These are phyloP conservation scores for Lactifluus echinatus DNA, from an alignment of 768 basidiomycete genomes.

Conservation along the genomic window DNA sequence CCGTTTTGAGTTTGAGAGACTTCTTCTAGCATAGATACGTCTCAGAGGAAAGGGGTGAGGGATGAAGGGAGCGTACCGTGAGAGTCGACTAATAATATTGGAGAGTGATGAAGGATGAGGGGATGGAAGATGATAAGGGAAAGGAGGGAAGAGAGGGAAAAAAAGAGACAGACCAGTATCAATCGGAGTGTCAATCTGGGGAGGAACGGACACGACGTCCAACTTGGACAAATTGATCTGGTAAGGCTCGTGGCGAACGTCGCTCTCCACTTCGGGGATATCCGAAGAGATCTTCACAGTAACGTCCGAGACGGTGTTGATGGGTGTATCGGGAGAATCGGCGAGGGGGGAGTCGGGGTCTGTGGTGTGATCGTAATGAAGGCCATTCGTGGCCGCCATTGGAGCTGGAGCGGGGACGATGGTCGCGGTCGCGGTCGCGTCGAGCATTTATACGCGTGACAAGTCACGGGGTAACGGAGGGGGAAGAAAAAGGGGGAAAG, in stretches of 20 bases:
- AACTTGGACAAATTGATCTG: slow-evolving; percentile 38
- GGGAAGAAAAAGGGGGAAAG: slow-evolving; percentile 21
- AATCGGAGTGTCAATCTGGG: slow-evolving; percentile 35
- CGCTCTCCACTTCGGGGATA: slow-evolving; percentile 54
- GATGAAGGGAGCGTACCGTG: slow-evolving; percentile 40
- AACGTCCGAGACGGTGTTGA: slow-evolving; percentile 39
- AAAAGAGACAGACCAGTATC: slow-evolving; percentile 40
- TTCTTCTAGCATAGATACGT: slow-evolving; percentile 52
- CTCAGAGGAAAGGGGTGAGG: slow-evolving; percentile 38
- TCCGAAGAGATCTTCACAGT: slow-evolving; percentile 59
- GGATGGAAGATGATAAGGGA: not conserved
- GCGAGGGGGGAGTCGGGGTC: slow-evolving; percentile 24
- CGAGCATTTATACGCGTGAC: slow-evolving; percentile 70
- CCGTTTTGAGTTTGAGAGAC: slow-evolving; percentile 2
- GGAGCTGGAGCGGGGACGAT: slow-evolving; percentile 8
- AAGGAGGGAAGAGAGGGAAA: slow-evolving; percentile 20
- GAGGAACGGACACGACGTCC: slow-evolving; percentile 37
- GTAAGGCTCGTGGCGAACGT: slow-evolving; percentile 54
- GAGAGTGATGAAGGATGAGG: slow-evolving; percentile 24
- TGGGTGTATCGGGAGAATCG: slow-evolving; percentile 55
- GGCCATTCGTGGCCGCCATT: slow-evolving; percentile 24
- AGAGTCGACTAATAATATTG: slow-evolving; percentile 38
- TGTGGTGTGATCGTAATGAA: slow-evolving; percentile 13
- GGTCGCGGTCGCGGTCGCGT: slow-evolving; percentile 32
- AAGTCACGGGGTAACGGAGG: slow-evolving; percentile 43